These are phyloP conservation scores for Tricholoma sp. DNA, from an alignment of 768 basidiomycete species.

Conservation along the genomic window DNA sequence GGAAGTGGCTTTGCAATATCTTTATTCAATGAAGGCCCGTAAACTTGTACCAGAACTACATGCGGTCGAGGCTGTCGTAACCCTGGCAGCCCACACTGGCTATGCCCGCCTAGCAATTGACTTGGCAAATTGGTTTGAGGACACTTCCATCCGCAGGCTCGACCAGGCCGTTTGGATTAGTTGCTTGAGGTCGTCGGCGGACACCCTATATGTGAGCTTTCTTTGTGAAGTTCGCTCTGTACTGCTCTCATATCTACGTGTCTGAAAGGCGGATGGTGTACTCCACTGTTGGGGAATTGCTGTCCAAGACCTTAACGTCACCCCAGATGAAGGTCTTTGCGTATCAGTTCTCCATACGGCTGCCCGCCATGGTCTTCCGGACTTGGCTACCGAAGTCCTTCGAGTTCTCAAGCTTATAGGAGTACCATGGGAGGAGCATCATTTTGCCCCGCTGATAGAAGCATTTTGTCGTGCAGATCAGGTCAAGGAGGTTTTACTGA, in stretches of 20 bases:
- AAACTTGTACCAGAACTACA: conserved; percentile 46
- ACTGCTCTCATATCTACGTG: conserved; percentile 5
- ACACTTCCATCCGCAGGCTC: conserved; percentile 46
- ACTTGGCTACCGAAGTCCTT: conserved; percentile 63
- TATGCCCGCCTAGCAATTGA: conserved; percentile 69
- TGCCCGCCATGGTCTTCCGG: conserved; percentile 64
- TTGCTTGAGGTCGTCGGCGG: conserved; percentile 61
- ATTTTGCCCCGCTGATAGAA: conserved; percentile 74
- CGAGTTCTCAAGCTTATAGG: conserved; percentile 46
- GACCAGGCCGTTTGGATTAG: conserved; percentile 55
- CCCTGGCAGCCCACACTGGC: conserved; percentile 46
- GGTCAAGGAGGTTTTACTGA: conserved; percentile 57
- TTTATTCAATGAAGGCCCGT: conserved; percentile 51
- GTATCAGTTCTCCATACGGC: conserved; percentile 67
- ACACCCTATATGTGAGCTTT: conserved; percentile 58
- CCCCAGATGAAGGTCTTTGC: conserved; percentile 73
- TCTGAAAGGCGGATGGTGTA: conserved; percentile 60
- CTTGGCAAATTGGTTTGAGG: conserved; percentile 58
- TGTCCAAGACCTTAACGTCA: conserved; percentile 44
- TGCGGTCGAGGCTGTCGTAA: conserved; percentile 48
- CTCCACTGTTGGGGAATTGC: conserved; percentile 55
- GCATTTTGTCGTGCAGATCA: conserved; percentile 56
- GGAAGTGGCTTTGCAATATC: conserved; percentile 58
- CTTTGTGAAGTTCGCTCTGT: neutral
- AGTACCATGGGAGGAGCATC: conserved; percentile 56